These are phyloP conservation scores for Miscanthus sacchariflorus DNA, from an alignment of 202 grass and related monocot species.

Conservation along the genomic window DNA sequence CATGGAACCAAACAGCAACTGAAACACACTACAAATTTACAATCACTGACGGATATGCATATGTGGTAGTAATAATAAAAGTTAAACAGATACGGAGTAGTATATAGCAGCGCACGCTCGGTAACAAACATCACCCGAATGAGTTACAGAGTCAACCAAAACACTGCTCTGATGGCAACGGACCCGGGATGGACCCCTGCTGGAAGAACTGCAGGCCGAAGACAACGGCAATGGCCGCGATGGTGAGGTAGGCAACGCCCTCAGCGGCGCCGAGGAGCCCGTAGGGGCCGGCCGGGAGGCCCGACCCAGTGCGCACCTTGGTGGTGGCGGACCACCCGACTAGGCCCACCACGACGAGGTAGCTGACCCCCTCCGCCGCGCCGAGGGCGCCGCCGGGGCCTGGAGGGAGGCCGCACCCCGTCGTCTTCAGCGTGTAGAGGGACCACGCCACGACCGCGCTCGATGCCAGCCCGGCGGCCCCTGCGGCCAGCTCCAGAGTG, in stretches of 20 bases:
- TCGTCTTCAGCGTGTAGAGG: conserved; percentile 74
- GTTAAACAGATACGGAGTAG: too few relatives aligned
- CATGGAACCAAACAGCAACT: too few relatives aligned
- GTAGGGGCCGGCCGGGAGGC: conserved; percentile 70
- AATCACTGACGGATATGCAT: too few relatives aligned
- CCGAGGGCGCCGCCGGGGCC: conserved; percentile 73
- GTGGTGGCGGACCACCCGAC: conserved; percentile 80
- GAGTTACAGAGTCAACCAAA: conserved; percentile 52
- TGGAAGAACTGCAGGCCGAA: conserved; percentile 84
- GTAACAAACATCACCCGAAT: background rate
- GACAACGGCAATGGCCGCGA: conserved; percentile 53
- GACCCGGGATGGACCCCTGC: conserved; percentile 70
- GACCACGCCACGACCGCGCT: conserved; percentile 72
- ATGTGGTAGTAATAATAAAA: too few relatives aligned
- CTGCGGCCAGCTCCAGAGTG: conserved; percentile 52
- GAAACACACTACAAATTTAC: too few relatives aligned
- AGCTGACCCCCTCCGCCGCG: conserved; percentile 83
- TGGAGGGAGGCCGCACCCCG: conserved; percentile 77
- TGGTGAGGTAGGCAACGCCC: conserved; percentile 70
- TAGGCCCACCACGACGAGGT: conserved; percentile 69
- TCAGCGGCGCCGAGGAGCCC: conserved; percentile 80
- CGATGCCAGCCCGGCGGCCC: conserved; percentile 55
- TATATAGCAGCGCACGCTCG: too few relatives aligned
- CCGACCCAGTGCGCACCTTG: conserved; percentile 82
- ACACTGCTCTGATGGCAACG: conserved; percentile 72